phyloP scores from a whole-genome alignment of 352 stramenopile species.

The Plasmopara halstedii region DNA sequence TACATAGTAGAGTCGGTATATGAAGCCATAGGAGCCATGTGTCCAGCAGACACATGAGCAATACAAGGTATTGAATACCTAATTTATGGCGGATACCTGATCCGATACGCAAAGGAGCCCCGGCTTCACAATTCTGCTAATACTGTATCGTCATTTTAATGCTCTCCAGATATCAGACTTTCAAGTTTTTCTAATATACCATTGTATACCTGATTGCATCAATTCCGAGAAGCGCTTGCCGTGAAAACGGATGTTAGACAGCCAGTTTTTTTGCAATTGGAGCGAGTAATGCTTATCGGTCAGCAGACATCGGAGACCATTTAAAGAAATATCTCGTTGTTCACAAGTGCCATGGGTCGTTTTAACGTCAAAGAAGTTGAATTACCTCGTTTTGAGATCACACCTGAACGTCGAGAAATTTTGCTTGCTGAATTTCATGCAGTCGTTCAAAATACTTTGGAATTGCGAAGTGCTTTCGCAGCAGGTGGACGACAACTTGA shows the following conservation, averaged over 20 bases:
- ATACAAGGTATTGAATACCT: too few relatives aligned
- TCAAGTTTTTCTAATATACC: too few relatives aligned
- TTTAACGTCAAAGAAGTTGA: slow-evolving; percentile 29
- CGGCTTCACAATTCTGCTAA: too few relatives aligned
- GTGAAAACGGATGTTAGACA: slow-evolving; percentile 8
- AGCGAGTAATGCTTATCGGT: neutral
- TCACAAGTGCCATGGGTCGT: slow-evolving; percentile 21
- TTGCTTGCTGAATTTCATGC: slow-evolving; percentile 21
- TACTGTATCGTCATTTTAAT: too few relatives aligned
- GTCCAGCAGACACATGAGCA: too few relatives aligned
- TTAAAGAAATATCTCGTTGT: slow-evolving; percentile 10
- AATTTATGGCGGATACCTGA: too few relatives aligned
- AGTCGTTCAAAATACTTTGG: slow-evolving; percentile 27
- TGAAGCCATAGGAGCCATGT: too few relatives aligned
- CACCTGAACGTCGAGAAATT: slow-evolving; percentile 8
- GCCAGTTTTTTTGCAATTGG: slow-evolving; percentile 3
- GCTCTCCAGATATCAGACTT: too few relatives aligned
- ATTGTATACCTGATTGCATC: too few relatives aligned
- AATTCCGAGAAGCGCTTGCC: too few relatives aligned
- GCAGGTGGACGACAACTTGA: slow-evolving; percentile 23
- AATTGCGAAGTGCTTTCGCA: slow-evolving; percentile 26
- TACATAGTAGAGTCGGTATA: too few relatives aligned
- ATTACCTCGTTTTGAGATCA: slow-evolving; percentile 19
- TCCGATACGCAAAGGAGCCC: too few relatives aligned
- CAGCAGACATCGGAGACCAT: slow-evolving; percentile 2